These are phyloP conservation scores for Malus hybrid DNA, from an alignment of 331 rosid species.

Conservation along the genomic window DNA sequence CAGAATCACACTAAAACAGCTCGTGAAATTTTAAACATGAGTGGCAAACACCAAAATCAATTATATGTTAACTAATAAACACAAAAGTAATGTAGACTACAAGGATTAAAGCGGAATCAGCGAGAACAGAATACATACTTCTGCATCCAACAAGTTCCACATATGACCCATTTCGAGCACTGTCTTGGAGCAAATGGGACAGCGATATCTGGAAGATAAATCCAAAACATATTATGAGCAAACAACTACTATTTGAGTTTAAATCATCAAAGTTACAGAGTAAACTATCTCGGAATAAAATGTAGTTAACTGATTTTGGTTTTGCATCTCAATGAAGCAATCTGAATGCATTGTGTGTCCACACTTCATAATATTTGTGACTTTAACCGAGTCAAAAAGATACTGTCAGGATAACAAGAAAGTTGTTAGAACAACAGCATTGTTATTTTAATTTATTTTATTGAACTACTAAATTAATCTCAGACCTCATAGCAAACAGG, in stretches of 20 bases:
- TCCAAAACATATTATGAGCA: constrained; percentile 12
- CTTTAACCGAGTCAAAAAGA: constrained; percentile 62
- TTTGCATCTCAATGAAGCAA: constrained; percentile 40
- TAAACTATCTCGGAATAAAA: not conserved
- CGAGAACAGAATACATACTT: constrained; percentile 24
- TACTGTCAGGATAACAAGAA: constrained; percentile 34
- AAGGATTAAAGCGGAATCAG: not conserved
- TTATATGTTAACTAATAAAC: no score
- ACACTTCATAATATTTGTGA: constrained; percentile 41
- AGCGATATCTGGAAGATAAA: constrained; percentile 47
- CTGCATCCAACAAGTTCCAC: constrained; percentile 43
- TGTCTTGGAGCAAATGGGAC: constrained; percentile 67
- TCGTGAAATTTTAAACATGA: no score
- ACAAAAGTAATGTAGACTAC: not conserved
- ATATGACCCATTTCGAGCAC: constrained; percentile 28
- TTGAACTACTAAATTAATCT: not conserved
- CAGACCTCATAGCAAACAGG: constrained; percentile 75
- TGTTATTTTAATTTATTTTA: not conserved
- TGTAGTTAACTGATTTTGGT: constrained; percentile 40
- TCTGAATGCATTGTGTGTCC: constrained; percentile 75
- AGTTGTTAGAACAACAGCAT: constrained; percentile 16
- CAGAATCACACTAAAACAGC: not conserved
- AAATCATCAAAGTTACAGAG: not conserved
- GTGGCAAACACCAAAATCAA: no score
- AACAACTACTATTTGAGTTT: not conserved